Percentiles rank a stretch among this genome's conserved stretches.
phyloP scores from a whole-genome alignment of 352 stramenopile species.

The Globisporangium nagaii region DNA sequence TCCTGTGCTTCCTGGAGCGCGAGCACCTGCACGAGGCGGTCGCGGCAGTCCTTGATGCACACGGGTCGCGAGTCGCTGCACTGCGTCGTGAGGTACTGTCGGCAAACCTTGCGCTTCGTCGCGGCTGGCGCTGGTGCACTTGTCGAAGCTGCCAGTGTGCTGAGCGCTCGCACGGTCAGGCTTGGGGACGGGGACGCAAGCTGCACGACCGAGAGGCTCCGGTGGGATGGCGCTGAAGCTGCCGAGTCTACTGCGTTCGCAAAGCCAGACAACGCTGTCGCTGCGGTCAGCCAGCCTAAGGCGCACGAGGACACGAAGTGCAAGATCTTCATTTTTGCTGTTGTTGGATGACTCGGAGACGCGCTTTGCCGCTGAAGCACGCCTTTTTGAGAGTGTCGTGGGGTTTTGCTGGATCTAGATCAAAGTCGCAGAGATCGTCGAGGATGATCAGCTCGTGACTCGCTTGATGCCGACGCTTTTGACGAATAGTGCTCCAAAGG shows the following conservation, averaged over 20 bases:
- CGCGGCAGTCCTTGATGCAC: slow-evolving; percentile 10
- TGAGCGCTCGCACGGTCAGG: not conserved
- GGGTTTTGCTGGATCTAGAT: too few species aligned
- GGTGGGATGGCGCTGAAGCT: not conserved
- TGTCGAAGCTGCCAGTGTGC: not conserved
- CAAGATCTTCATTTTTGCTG: not conserved
- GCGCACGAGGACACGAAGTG: not conserved
- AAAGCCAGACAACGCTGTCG: not conserved
- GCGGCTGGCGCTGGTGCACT: not conserved
- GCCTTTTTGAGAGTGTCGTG: too few species aligned
- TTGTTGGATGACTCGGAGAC: not conserved
- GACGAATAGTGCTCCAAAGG: too few species aligned
- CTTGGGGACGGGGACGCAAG: not conserved
- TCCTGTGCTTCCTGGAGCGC: slow-evolving; percentile 6
- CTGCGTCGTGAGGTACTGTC: slow-evolving; percentile 2
- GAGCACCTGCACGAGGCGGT: slow-evolving; percentile 6
- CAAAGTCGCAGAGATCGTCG: too few species aligned
- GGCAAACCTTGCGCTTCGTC: not conserved
- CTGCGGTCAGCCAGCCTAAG: not conserved
- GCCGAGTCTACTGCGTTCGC: not conserved
- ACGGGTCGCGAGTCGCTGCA: slow-evolving; percentile 3
- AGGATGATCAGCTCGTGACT: too few species aligned
- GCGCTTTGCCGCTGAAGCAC: not conserved
- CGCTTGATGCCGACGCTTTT: too few species aligned
- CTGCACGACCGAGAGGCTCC: not conserved